A percentile compares a stretch with the other conserved stretches of the same genome.
These are phyloP conservation scores for Eucalyptus erythrocorys DNA, from an alignment of 345 rosid genomes.

Conservation along the genomic window DNA sequence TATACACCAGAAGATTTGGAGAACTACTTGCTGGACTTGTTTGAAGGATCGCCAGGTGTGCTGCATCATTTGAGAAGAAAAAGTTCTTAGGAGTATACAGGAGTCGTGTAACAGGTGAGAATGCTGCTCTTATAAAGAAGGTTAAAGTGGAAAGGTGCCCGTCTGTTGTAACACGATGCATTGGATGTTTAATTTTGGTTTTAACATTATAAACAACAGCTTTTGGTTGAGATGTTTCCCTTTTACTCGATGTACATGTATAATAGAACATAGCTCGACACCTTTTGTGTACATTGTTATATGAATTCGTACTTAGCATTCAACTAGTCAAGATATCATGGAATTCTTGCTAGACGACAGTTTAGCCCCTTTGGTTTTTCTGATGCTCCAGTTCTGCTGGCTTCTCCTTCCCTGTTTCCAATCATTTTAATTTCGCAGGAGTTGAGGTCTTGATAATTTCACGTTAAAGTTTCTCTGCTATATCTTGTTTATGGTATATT, in stretches of 20 bases:
- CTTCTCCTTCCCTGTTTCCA: neutral
- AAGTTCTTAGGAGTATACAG: slow-evolving; percentile 24
- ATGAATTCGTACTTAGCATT: neutral
- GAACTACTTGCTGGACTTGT: slow-evolving; percentile 60
- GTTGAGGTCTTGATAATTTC: neutral
- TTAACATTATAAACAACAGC: slow-evolving; percentile 34
- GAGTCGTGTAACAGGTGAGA: neutral
- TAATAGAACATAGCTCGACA: neutral
- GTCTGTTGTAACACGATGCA: slow-evolving; percentile 16
- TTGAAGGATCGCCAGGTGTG: slow-evolving; percentile 78
- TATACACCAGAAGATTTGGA: slow-evolving; percentile 91
- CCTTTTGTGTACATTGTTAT: neutral
- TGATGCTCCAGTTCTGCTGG: neutral
- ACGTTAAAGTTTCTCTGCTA: neutral
- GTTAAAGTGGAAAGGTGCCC: neutral
- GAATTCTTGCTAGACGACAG: neutral
- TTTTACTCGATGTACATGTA: slow-evolving; percentile 21
- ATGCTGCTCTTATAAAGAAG: slow-evolving; percentile 1
- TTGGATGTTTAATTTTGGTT: slow-evolving; percentile 14
- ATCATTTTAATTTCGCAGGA: neutral
- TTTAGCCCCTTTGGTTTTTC: neutral
- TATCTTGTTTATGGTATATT: neutral
- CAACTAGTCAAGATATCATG: neutral
- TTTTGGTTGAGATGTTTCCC: slow-evolving; percentile 20
- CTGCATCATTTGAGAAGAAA: slow-evolving; percentile 78